These are phyloP conservation scores for Cryptococcus neoformans DNA, from an alignment of 1,284 basidiomycete genomes.

Conservation along the genomic window DNA sequence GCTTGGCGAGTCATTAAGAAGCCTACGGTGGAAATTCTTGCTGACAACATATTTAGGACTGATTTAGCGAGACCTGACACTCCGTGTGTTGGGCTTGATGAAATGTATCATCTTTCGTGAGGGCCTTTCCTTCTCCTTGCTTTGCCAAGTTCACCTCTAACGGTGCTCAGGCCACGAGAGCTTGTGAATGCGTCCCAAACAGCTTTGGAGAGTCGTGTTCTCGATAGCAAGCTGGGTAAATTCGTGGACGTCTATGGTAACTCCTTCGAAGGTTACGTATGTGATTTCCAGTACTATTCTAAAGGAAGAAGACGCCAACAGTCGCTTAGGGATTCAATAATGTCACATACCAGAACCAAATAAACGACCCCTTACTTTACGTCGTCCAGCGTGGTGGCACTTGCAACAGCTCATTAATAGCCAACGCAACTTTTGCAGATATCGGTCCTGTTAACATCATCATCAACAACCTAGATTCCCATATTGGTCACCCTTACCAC, in stretches of 20 bases:
- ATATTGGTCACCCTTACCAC: slow-evolving; percentile 44
- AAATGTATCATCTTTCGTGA: slow-evolving; percentile 14
- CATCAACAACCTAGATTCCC: slow-evolving; percentile 39
- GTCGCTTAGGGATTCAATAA: slow-evolving; percentile 29
- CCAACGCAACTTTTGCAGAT: slow-evolving; percentile 24
- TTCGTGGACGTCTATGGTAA: slow-evolving; percentile 20
- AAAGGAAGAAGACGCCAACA: neutral
- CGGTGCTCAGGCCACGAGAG: neutral
- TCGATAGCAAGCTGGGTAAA: slow-evolving; percentile 21
- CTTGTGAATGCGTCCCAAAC: neutral
- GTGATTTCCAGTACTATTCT: neutral
- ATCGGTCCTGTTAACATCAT: slow-evolving; percentile 27
- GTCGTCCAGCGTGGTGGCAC: slow-evolving; percentile 20
- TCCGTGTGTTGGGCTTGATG: slow-evolving; percentile 21
- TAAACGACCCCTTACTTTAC: slow-evolving; percentile 34
- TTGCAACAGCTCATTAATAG: slow-evolving; percentile 17
- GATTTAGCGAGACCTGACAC: slow-evolving; percentile 6
- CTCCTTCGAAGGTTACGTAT: slow-evolving; percentile 23
- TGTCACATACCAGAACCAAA: slow-evolving; percentile 27
- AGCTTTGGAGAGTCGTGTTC: slow-evolving; percentile 11
- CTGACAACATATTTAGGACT: slow-evolving; percentile 2
- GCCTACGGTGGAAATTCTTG: no score
- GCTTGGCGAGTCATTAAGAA: slow-evolving; percentile 4
- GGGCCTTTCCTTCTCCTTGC: neutral
- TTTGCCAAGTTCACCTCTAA: no score